A percentile compares a stretch with the other conserved stretches of the same genome.
phyloP scores from a whole-genome alignment of 306 rosid genomes.

The Macrotyloma uniflorum region DNA sequence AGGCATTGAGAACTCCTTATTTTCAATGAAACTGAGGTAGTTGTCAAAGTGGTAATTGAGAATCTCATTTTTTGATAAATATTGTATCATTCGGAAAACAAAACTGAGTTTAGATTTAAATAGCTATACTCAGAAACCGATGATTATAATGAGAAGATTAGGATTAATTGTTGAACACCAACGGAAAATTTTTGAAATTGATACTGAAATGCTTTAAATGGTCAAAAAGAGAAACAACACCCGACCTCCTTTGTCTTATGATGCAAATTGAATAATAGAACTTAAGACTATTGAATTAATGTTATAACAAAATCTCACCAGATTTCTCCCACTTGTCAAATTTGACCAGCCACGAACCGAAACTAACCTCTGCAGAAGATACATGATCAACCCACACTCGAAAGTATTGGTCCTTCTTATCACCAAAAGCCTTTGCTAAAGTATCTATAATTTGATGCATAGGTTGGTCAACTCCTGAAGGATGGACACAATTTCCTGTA shows the following conservation, averaged over 20 bases:
- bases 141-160: no score
- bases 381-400: constrained; percentile 67
- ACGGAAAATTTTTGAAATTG: no score
- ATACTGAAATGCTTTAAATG: no score
- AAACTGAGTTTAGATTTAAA: background rate
- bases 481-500: constrained; percentile 57
- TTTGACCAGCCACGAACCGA: constrained; percentile 69
- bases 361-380: constrained; percentile 58
- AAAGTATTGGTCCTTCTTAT: constrained; percentile 53
- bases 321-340: constrained; percentile 75
- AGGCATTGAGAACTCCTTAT: background rate
- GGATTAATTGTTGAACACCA: no score
- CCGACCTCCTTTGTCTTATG: no score
- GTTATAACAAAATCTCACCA: constrained; percentile 50
- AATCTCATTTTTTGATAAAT: background rate
- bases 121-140: background rate
- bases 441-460: constrained; percentile 42
- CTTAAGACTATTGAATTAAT: background rate
- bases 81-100: background rate
- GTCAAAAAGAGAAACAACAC: no score
- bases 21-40: background rate
- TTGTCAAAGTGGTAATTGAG: background rate
- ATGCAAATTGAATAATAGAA: background rate
- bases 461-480: constrained; percentile 55
- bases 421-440: constrained; percentile 32